Evolutionary conservation across 2,329 filamentous ascomycete species (phyloP), one percentile per base, ranked within the genome.

Genomic region (Hypoxylon sp.): DNA sequence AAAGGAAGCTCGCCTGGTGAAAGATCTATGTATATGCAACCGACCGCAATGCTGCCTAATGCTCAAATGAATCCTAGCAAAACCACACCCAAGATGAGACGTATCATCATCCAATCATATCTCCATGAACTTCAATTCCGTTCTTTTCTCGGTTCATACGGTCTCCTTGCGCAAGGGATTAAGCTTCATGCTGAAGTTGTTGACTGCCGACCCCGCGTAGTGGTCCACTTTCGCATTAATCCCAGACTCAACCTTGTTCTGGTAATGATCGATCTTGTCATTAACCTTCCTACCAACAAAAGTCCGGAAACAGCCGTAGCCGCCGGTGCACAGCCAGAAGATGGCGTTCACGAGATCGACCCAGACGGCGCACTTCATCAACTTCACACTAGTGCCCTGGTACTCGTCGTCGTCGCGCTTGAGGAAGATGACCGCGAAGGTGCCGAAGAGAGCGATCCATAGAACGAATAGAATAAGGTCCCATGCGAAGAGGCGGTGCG

Each of bases 291-390:
- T 70, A 1, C 77, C 79, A 19, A 79, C 74, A 71, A 81, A 81
- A 9, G 80, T 79, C 0, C 81, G 80, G 43, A 83, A 65, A 56
- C 70, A 76, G 27, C 82, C 82, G 37, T 83, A 84, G 5, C 72
- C 72, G 5, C 77, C 81, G 0, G 81, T 82, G 3, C 83, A 67
- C 11, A 89, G 77, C 91, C 91, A 94, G 45, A 94, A 77, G 21
- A 90, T 61, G 76, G 90, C 82, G 69, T 90, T 91, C 30, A 88
- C 81, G 25, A 93, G 75, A 74, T 93, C 90, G 25, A 93, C 78
- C 89, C 90, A 93, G 2, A 92, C 90, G 1, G 90, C 90, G 65
- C 86, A 83, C 79, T 91, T 90, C 91, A 93, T 93, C 5, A 75
- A 54, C 3, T 74, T 67, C 0, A 81, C 81, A 65, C 75, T 81